Percentiles rank a stretch among this genome's conserved stretches.
Evolutionary conservation across 192 early-diverging fungal species (phyloP).

Genomic region (Allomyces macrogynus): DNA sequence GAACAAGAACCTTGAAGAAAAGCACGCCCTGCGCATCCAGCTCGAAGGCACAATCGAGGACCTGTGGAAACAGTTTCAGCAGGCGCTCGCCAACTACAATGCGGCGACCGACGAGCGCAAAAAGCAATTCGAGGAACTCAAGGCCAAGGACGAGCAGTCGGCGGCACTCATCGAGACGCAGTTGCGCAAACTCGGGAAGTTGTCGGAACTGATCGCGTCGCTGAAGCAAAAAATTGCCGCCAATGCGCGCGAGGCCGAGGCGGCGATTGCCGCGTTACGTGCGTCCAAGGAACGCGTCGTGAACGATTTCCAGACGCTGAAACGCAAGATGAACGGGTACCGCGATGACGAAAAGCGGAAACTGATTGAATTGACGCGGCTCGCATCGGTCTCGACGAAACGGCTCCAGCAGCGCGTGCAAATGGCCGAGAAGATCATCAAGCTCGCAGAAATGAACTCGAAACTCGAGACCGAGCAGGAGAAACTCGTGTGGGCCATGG

Average conservation of each 20-base stretch:
- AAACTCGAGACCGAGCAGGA: conserved; percentile 41
- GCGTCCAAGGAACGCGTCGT: conserved; percentile 34
- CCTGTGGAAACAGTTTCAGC: conserved; percentile 33
- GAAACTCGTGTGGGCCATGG: conserved; percentile 9
- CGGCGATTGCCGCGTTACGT: conserved; percentile 20
- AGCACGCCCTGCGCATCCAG: conserved; percentile 37
- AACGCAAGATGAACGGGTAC: conserved; percentile 29
- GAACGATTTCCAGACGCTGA: conserved; percentile 30
- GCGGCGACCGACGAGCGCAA: conserved; percentile 31
- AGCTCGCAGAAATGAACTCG: conserved; percentile 39
- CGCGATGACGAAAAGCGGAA: conserved; percentile 24
- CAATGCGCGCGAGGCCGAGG: conserved; percentile 27
- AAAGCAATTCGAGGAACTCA: conserved; percentile 38
- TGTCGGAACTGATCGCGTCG: conserved; percentile 34
- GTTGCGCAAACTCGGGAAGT: conserved; percentile 34
- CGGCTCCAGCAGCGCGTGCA: conserved; percentile 24
- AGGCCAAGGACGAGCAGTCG: conserved; percentile 33
- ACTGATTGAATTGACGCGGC: conserved; percentile 25
- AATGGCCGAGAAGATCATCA: conserved; percentile 35
- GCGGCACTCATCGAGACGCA: conserved; percentile 39
- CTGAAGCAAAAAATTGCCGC: conserved; percentile 19
- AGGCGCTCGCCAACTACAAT: conserved; percentile 34
- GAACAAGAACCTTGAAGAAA: conserved; percentile 45
- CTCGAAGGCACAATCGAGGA: conserved; percentile 39
- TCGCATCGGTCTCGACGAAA: conserved; percentile 22